These are phyloP conservation scores for Microascus cirrosus DNA, from an alignment of 2,329 filamentous ascomycete genomes.

Conservation along the genomic window DNA sequence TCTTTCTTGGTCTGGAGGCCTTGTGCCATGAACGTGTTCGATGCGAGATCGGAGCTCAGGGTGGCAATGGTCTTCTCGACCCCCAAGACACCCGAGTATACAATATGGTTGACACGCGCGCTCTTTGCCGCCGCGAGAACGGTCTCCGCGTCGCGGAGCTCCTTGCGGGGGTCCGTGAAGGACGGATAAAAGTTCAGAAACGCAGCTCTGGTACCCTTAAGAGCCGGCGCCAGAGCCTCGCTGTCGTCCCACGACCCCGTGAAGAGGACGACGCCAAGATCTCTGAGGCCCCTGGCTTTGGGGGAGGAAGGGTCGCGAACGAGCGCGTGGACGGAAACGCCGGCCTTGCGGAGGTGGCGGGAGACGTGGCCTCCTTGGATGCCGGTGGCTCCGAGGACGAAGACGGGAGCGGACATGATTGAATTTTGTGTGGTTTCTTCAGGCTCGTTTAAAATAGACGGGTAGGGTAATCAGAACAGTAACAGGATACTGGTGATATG, in stretches of 20 bases:
- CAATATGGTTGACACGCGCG: constrained; percentile 22
- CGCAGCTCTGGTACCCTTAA: constrained; percentile 33
- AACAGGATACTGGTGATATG: no score
- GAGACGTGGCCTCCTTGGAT: constrained; percentile 43
- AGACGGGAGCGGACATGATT: constrained; percentile 13
- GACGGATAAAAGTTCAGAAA: constrained; percentile 24
- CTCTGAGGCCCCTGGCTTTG: constrained; percentile 25
- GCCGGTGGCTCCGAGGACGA: constrained; percentile 35
- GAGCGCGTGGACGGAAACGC: constrained; percentile 32
- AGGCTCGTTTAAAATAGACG: background rate
- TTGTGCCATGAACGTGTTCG: constrained; percentile 14
- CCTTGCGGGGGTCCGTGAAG: constrained; percentile 16
- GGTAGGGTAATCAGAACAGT: background rate
- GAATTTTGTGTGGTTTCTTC: background rate
- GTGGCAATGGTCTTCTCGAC: constrained; percentile 14
- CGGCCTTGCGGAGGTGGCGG: constrained; percentile 28
- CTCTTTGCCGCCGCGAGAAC: constrained; percentile 24
- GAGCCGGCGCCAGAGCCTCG: constrained; percentile 24
- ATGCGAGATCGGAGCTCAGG: constrained; percentile 14
- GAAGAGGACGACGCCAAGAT: constrained; percentile 30
- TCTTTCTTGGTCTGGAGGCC: constrained; percentile 25
- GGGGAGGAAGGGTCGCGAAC: constrained; percentile 31
- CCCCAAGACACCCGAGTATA: constrained; percentile 23
- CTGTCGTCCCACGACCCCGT: constrained; percentile 30
- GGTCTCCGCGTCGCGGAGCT: constrained; percentile 16